phyloP scores from a whole-genome alignment of 352 stramenopile genomes.

The Phytophthora pistaciae region DNA sequence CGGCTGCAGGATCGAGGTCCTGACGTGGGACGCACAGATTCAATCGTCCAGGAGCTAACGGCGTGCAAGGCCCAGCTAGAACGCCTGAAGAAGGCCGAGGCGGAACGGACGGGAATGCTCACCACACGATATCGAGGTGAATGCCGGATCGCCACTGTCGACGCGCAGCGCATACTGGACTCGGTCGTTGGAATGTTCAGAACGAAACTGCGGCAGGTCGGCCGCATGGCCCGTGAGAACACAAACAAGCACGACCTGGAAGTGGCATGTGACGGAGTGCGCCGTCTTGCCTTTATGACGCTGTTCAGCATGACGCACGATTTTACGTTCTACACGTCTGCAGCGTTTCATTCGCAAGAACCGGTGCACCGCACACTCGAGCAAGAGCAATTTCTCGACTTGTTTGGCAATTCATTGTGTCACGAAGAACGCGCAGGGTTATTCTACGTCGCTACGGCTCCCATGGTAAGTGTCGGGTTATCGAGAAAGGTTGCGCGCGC shows the following conservation, averaged over 20 bases:
- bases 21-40: conserved; percentile 56
- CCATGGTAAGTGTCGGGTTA: conserved; percentile 61
- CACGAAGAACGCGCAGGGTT: conserved; percentile 80
- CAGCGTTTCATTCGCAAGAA: conserved; percentile 55
- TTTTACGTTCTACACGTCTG: conserved; percentile 64
- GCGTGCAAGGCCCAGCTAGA: conserved; percentile 58
- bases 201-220: conserved; percentile 59
- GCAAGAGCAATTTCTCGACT: conserved; percentile 59
- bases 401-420: conserved; percentile 73
- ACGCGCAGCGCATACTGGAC: conserved; percentile 61
- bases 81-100: conserved; percentile 54
- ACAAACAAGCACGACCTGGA: conserved; percentile 35
- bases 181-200: conserved; percentile 53
- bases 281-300: conserved; percentile 74
- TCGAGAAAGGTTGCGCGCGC: not conserved
- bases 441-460: conserved; percentile 62
- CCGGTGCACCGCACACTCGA: conserved; percentile 50
- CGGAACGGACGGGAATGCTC: conserved; percentile 55
- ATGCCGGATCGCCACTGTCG: conserved; percentile 59
- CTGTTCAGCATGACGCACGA: conserved; percentile 59
- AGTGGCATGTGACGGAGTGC: conserved; percentile 62
- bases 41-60: conserved; percentile 58
- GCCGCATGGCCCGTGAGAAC: conserved; percentile 25
- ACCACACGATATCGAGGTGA: conserved; percentile 61
- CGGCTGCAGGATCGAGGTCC: conserved; percentile 69